These are phyloP conservation scores for Fusarium abutilonis DNA, from an alignment of 2,329 filamentous ascomycete species.

Conservation along the genomic window DNA sequence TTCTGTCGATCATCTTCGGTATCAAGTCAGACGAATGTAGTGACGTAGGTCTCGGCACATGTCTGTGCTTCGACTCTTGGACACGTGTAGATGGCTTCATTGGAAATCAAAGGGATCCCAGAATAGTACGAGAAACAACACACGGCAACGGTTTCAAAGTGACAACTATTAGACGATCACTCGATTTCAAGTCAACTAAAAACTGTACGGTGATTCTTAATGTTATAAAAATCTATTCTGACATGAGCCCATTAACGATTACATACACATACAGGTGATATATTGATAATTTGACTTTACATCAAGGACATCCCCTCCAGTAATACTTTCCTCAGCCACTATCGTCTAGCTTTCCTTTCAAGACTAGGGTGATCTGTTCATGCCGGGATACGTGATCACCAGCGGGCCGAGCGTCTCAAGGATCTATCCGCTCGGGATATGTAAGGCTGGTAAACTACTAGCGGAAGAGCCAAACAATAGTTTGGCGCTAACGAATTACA, in stretches of 20 bases:
- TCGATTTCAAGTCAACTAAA: neutral
- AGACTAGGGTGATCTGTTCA: neutral
- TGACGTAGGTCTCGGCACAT: slow-evolving; percentile 25
- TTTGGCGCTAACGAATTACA: neutral
- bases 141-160: neutral
- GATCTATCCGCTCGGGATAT: neutral
- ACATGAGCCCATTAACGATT: neutral
- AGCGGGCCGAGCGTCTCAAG: neutral
- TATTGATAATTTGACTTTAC: too few relatives aligned
- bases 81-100: neutral
- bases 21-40: slow-evolving; percentile 1
- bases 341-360: neutral
- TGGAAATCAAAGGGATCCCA: neutral
- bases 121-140: neutral
- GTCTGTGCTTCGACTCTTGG: slow-evolving; percentile 1
- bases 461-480: neutral
- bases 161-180: neutral
- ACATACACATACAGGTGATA: neutral
- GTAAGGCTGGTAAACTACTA: neutral
- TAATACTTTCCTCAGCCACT: neutral
- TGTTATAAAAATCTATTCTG: neutral
- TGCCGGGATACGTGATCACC: neutral
- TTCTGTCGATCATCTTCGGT: slow-evolving; percentile 14
- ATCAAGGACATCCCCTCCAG: too few relatives aligned
- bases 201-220: neutral